Evolutionary conservation across 164 flowering plant genomes (phyloP).

Genomic region (Aristolochia fimbriata): DNA sequence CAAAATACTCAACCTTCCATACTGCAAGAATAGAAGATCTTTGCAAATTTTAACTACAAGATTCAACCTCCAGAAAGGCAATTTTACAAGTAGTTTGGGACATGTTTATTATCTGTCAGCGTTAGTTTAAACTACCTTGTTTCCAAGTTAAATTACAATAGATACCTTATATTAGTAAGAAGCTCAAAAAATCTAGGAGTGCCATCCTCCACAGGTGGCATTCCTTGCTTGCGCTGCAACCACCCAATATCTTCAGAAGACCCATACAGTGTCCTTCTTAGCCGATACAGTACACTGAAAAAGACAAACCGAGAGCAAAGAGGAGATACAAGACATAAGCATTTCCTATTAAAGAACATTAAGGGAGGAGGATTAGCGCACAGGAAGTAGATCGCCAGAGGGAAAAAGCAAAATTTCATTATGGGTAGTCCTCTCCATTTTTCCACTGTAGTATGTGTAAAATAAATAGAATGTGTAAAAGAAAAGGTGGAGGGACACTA

Average conservation of each 20-base stretch:
- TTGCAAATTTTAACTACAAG: no score
- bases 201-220: conserved; percentile 68
- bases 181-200: conserved; percentile 68
- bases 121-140: not conserved
- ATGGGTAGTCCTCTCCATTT: no score
- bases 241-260: conserved; percentile 90
- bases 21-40: no score
- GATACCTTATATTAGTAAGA: conserved; percentile 57
- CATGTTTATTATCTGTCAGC: no score
- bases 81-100: no score
- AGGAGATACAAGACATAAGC: not conserved
- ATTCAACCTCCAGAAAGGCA: no score
- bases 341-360: not conserved
- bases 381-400: not conserved
- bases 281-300: conserved; percentile 44
- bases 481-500: no score
- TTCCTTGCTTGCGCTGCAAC: conserved; percentile 55
- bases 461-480: no score
- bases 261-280: conserved; percentile 53
- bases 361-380: not conserved
- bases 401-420: not conserved
- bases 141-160: not conserved
- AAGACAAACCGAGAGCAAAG: conserved; percentile 1
- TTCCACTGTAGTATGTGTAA: no score
- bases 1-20: no score